These are phyloP conservation scores for Lentinula detonsa DNA, from an alignment of 768 basidiomycete species.

Conservation along the genomic window DNA sequence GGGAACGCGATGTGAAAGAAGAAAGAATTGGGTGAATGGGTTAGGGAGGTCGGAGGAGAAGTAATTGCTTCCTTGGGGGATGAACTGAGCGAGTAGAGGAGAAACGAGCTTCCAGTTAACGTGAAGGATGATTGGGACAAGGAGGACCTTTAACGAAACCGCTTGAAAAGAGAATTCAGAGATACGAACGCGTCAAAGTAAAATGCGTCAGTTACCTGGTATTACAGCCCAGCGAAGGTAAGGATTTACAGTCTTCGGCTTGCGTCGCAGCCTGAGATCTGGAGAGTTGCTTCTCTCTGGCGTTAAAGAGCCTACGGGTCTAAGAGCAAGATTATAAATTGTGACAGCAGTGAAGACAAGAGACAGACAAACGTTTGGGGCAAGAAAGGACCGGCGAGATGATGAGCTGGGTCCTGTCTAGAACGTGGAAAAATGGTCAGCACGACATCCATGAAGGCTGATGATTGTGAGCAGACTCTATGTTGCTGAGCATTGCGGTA, in stretches of 20 bases:
- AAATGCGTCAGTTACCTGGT: conserved; percentile 13
- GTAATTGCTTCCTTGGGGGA: conserved; percentile 8
- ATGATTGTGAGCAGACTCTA: neutral
- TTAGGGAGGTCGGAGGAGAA: conserved; percentile 33
- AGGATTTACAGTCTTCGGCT: neutral
- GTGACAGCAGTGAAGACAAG: neutral
- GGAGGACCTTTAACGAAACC: conserved; percentile 43
- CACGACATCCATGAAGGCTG: neutral
- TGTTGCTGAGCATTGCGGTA: neutral
- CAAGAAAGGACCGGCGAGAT: neutral
- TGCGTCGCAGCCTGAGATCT: neutral
- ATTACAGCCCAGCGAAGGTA: conserved; percentile 2
- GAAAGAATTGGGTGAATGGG: conserved; percentile 50
- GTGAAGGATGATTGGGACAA: conserved; percentile 36
- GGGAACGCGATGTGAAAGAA: conserved; percentile 44
- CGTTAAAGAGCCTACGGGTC: conserved; percentile 6
- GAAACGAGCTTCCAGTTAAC: conserved; percentile 34
- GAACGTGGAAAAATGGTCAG: neutral
- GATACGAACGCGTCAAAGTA: neutral
- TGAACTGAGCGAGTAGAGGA: neutral
- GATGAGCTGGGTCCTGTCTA: neutral
- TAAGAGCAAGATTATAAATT: neutral
- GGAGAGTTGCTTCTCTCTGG: conserved; percentile 2
- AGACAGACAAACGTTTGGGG: neutral
- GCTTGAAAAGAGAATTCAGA: conserved; percentile 18